Conservation (phyloP, 441 rosid genomes). For the Rhodomyrtus psidioides region DNA sequence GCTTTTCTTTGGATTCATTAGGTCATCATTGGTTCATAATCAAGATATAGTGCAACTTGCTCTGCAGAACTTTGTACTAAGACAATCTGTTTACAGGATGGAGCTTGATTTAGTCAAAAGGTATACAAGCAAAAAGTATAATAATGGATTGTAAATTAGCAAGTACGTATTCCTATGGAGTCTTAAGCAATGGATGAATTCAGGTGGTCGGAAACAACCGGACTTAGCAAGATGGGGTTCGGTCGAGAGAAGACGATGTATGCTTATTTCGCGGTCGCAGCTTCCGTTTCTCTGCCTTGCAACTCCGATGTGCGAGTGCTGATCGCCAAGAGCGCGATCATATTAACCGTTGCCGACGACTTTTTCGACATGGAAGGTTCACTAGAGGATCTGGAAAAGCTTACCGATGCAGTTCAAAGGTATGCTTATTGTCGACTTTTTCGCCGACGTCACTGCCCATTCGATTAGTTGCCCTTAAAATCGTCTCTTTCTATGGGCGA, state of each 20-base stretch:
- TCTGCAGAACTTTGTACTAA: constrained; percentile 18
- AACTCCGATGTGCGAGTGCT: constrained; percentile 23
- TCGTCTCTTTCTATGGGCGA: not conserved
- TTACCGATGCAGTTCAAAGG: constrained; percentile 44
- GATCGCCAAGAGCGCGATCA: constrained; percentile 33
- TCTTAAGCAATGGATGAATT: not conserved
- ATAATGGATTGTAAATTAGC: not conserved
- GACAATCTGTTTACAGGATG: constrained; percentile 31
- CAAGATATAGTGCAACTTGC: constrained; percentile 36
- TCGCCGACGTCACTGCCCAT: not conserved
- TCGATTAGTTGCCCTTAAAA: not conserved
- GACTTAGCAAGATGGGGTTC: constrained; percentile 53
- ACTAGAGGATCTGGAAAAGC: constrained; percentile 29
- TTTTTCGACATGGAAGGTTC: constrained; percentile 53
- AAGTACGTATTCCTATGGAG: not conserved
- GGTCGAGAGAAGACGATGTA: constrained; percentile 56
- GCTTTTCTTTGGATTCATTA: constrained; percentile 1
- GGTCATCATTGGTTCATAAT: constrained; percentile 22
- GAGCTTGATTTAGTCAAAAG: constrained; percentile 42
- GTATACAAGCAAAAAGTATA: constrained; percentile 5
- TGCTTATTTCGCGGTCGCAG: constrained; percentile 45
- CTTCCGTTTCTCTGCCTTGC: constrained; percentile 26
- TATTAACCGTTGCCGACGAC: constrained; percentile 66
- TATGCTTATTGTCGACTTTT: not conserved
- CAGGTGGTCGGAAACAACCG: constrained; percentile 48